A percentile compares a stretch with the other conserved stretches of the same genome.
Conservation (phyloP, 768 basidiomycete genomes). For the Kwoniella sp. region DNA sequence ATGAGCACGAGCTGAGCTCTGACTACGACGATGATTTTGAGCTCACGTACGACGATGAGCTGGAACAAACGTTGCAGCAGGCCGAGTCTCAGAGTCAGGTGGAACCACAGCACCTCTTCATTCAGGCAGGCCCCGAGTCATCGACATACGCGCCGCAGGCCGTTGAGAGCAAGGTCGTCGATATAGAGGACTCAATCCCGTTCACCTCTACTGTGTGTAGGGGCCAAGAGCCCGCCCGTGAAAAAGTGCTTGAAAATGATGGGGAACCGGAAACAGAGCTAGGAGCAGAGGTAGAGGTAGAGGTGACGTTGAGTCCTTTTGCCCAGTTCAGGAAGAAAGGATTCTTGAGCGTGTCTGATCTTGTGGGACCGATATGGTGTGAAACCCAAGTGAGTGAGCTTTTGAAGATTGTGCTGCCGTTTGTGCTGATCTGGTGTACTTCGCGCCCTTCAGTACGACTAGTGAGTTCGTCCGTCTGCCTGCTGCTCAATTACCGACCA, state of each 20-base stretch:
- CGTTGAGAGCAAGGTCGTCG: background rate
- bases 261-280: background rate
- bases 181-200: slow-evolving; percentile 26
- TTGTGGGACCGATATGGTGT: slow-evolving; percentile 57
- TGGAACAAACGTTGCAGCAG: slow-evolving; percentile 28
- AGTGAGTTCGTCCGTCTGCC: slow-evolving; percentile 35
- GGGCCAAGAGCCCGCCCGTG: background rate
- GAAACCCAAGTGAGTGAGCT: slow-evolving; percentile 52
- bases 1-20: background rate
- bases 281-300: background rate
- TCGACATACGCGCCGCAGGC: background rate
- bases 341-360: slow-evolving; percentile 57
- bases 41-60: slow-evolving; percentile 31
- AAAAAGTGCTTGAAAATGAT: background rate
- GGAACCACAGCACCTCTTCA: background rate
- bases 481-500: too few species aligned
- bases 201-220: background rate
- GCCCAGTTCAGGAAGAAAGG: slow-evolving; percentile 59
- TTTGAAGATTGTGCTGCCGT: background rate
- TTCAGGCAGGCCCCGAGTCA: background rate
- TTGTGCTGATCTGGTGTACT: background rate
- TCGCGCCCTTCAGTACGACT: slow-evolving; percentile 45
- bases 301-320: slow-evolving; percentile 28
- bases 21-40: slow-evolving; percentile 9
- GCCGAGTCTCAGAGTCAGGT: slow-evolving; percentile 25